phyloP scores from a whole-genome alignment of 148 eudicot species.

The Talinum fruticosum region DNA sequence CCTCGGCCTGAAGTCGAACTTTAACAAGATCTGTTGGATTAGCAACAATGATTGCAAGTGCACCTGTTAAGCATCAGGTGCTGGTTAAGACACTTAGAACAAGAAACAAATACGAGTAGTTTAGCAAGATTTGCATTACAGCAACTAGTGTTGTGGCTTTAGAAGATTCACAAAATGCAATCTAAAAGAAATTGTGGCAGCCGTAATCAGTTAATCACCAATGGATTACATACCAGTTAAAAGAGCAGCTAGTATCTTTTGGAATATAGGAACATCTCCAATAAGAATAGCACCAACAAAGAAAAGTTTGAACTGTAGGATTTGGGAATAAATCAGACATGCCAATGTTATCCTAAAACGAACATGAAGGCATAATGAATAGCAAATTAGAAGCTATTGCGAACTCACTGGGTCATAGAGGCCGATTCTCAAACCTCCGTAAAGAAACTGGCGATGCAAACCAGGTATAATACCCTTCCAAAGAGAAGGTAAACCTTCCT shows the following conservation, averaged over 20 bases:
- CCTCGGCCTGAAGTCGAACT: slow-evolving; percentile 74
- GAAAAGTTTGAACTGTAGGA: slow-evolving; percentile 60
- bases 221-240: slow-evolving; percentile 48
- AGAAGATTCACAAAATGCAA: not conserved
- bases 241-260: slow-evolving; percentile 64
- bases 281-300: slow-evolving; percentile 44
- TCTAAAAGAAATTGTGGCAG: not conserved
- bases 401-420: slow-evolving; percentile 64
- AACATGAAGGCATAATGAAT: slow-evolving; percentile 8
- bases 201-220: not conserved
- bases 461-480: slow-evolving; percentile 78
- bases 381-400: not conserved
- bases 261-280: slow-evolving; percentile 52
- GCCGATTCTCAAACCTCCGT: slow-evolving; percentile 70
- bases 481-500: slow-evolving; percentile 64
- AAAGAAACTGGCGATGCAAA: slow-evolving; percentile 62
- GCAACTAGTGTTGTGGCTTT: not conserved
- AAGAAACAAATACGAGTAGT: slow-evolving; percentile 2
- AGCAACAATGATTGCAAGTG: slow-evolving; percentile 61
- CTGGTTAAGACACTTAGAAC: slow-evolving; percentile 7
- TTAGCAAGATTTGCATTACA: not conserved
- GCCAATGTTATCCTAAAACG: slow-evolving; percentile 3
- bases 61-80: slow-evolving; percentile 40
- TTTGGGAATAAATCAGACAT: slow-evolving; percentile 1
- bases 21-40: slow-evolving; percentile 75